phyloP scores from a whole-genome alignment of 192 early-diverging fungal species.

The Backusella psychrophila region DNA sequence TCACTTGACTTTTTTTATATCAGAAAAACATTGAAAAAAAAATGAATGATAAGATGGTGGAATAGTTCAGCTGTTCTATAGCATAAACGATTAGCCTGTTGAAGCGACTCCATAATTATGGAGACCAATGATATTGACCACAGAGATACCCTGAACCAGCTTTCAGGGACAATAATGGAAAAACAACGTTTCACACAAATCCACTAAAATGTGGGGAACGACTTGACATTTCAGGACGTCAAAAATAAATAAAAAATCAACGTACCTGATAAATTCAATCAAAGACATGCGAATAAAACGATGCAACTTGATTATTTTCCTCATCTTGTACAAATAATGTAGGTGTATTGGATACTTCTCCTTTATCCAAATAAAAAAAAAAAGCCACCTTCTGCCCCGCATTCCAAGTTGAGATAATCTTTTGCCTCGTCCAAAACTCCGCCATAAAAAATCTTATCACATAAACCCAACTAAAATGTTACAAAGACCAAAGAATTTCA shows the following conservation, averaged over 20 bases:
- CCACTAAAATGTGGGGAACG: background rate
- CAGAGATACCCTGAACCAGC: background rate
- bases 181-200: background rate
- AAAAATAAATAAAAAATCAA: background rate
- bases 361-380: background rate
- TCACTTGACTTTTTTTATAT: background rate
- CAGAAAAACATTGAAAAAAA: background rate
- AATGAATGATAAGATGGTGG: background rate
- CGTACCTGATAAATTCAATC: background rate
- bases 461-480: background rate
- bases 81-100: conserved; percentile 17
- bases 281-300: background rate
- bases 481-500: background rate
- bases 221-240: background rate
- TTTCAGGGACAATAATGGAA: conserved; percentile 4
- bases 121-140: background rate
- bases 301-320: background rate
- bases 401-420: background rate
- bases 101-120: background rate
- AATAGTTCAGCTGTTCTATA: background rate
- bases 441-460: background rate
- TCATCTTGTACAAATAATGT: background rate
- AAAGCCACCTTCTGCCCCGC: background rate
- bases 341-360: background rate
- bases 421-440: background rate